Evolutionary conservation across 306 rosid species (phyloP), one percentile per base, ranked within the genome.

Genomic region (cucumber (Cucumis sativus)): DNA sequence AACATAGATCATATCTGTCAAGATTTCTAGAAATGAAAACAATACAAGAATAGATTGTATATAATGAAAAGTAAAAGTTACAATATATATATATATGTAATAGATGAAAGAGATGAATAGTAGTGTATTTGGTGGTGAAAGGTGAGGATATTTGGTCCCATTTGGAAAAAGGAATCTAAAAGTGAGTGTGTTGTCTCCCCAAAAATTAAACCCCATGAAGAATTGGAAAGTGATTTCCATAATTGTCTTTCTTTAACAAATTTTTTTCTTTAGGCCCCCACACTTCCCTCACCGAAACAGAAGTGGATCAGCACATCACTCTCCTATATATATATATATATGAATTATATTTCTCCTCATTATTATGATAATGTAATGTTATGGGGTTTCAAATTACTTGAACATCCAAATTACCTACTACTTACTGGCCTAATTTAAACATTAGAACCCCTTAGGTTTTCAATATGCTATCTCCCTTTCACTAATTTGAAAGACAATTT

Each of bases 151-250:
- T 49, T 60, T 78, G 95, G 87, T 77, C 85, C 91, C 90, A 86
- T 81, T 85, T 84, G 76, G 84, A 85, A 88, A 57, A 91, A 92
- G 84, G 90, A 88, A 80, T 90, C 33, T 57, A 76, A 76, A 75
- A 59, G 33, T 40, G 85, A 77, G 80, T 87, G 91, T 79, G 84
- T 79, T 91, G 91, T 86, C 93, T 81, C 90, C 88, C 83, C 21
- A n/a, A 35, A 28, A 62, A 85, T 89, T 87, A 84, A 87, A 75
- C 88, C 86, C 85, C 85, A 84, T 84, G 91, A 85, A 86, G 88
- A 89, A 86, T 47, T 87, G 83, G 80, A 83, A 91, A 85, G 83
- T 84, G 79, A 82, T 66, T 81, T 79, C 60, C 89, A 90, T 88
- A 81, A 94, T 91, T 88, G 86, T 90, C 93, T 90, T 84, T 86